Percentiles rank a stretch among this genome's conserved stretches.
Evolutionary conservation across 352 stramenopile species (phyloP).

Genomic region (Aphanomyces astaci): DNA sequence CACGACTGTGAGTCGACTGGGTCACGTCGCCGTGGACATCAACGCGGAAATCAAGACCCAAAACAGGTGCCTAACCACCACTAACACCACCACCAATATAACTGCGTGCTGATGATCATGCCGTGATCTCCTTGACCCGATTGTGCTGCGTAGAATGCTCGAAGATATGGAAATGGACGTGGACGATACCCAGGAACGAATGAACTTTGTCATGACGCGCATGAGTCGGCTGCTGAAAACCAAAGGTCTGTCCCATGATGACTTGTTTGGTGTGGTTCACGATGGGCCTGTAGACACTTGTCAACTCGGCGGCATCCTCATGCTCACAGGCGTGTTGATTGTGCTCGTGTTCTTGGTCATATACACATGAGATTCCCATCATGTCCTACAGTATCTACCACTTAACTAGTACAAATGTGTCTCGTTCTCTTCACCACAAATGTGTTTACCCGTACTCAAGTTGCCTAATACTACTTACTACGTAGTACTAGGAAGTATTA

Average conservation of each 20-base stretch:
- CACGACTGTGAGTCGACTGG: constrained; percentile 44
- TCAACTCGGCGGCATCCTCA: constrained; percentile 65
- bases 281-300: constrained; percentile 47
- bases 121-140: not conserved
- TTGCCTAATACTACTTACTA: no score
- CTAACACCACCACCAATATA: no score
- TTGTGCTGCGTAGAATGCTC: constrained; percentile 49
- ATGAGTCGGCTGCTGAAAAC: constrained; percentile 74
- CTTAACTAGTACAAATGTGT: no score
- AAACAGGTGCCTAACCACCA: constrained; percentile 46
- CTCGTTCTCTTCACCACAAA: no score
- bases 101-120: no score
- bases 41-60: constrained; percentile 60
- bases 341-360: constrained; percentile 78
- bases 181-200: constrained; percentile 63
- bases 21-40: constrained; percentile 63
- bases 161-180: constrained; percentile 64
- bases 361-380: constrained; percentile 43
- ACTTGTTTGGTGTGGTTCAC: constrained; percentile 8
- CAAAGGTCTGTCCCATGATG: constrained; percentile 40
- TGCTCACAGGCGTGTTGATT: constrained; percentile 53
- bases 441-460: no score
- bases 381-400: no score
- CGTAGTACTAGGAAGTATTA: no score
- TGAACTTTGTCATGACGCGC: constrained; percentile 75